Evolutionary conservation across 2,329 filamentous ascomycete genomes (phyloP).

Genomic region (Arthrobotrys conoides): DNA sequence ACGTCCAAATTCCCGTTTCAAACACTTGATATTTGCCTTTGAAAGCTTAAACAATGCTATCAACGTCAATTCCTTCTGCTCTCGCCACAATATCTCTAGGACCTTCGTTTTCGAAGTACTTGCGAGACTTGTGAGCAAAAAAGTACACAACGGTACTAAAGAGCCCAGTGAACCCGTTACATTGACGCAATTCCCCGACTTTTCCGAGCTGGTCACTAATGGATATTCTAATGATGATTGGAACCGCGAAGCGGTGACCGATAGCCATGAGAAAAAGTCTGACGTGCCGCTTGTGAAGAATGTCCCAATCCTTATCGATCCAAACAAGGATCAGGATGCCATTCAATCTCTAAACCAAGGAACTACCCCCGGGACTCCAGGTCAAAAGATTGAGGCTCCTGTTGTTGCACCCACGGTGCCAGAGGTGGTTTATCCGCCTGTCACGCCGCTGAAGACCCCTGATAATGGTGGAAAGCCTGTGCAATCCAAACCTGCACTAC

Average conservation of each 20-base stretch:
- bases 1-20: background rate
- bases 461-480: no score
- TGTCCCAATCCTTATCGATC: no score
- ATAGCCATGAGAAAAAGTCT: background rate
- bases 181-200: background rate
- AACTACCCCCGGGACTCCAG: no score
- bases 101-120: background rate
- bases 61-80: conserved; percentile 29
- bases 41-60: background rate
- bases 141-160: background rate
- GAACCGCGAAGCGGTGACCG: no score
- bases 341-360: background rate
- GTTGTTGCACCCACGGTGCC: background rate
- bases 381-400: background rate
- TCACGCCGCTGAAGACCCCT: background rate
- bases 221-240: background rate
- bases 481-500: background rate
- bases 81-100: background rate
- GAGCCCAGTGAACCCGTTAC: background rate
- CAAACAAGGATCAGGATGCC: background rate
- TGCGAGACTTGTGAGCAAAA: background rate
- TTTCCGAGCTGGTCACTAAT: no score
- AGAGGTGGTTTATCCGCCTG: background rate
- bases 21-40: conserved; percentile 9
- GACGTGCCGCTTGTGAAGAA: background rate